phyloP scores from a whole-genome alignment of 805 yeast genomes.

The Saccharomycopsis fibuligera region DNA sequence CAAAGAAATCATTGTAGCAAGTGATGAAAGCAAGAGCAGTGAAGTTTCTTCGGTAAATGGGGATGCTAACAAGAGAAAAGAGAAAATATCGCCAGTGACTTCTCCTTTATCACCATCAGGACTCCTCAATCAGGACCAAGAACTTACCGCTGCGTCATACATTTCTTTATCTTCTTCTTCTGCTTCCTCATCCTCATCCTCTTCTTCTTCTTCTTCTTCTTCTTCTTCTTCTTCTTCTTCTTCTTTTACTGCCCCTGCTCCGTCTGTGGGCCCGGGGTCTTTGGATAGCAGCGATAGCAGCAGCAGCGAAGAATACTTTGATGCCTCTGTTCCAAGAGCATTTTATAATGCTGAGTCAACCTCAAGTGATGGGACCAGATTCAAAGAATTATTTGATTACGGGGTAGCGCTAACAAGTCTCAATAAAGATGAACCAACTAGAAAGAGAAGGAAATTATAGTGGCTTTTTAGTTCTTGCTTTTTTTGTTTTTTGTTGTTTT shows the following conservation, averaged over 20 bases:
- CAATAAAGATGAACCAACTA: neutral
- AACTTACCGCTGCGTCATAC: neutral
- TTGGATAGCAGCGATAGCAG: too few species aligned
- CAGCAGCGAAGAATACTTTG: neutral
- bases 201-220: too few species aligned
- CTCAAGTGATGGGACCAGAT: neutral
- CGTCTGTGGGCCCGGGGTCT: too few species aligned
- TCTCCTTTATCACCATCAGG: neutral
- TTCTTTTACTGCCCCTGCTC: too few species aligned
- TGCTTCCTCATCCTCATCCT: neutral
- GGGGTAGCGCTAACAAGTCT: too few species aligned
- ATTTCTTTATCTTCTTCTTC: neutral
- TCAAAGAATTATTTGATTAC: neutral
- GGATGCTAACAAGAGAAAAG: neutral
- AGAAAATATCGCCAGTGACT: neutral
- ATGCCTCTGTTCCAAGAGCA: neutral
- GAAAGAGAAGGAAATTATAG: neutral
- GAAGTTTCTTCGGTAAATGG: neutral
- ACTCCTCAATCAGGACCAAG: neutral
- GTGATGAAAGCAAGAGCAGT: neutral
- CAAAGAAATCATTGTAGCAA: neutral
- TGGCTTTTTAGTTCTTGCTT: neutral
- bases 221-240: too few species aligned
- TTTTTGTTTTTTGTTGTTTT: neutral
- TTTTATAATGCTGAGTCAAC: neutral